Base-by-base conservation (phyloP, 768 basidiomycete species). In the Rhodotorula taiwanensis region DNA sequence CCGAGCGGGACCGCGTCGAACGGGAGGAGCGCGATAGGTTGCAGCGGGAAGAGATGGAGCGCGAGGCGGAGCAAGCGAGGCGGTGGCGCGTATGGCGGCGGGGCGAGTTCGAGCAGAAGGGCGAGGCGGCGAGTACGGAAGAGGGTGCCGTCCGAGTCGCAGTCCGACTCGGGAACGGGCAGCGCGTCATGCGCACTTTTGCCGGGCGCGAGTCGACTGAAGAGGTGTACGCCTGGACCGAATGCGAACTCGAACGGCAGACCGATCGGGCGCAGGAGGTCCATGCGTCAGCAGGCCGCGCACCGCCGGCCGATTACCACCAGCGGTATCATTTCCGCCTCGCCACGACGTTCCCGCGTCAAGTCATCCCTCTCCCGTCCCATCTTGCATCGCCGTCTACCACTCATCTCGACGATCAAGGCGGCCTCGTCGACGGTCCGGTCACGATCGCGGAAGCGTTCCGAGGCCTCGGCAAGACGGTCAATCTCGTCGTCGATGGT, bases 241-340 rank as follows among this genome's bases (percentile, higher is more conserved):
- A 89, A 11, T 76, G 77, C 31, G 75, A 78, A 51, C 66, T 74
- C 27, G 77, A 74, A 23, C 68, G 73, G n/a, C 73, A 79, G 20
- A 81, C 57, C 58, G 71, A 25, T 28, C 41, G 76, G 16, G 42
- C 30, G n/a, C 53, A 42, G 8, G 51, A 34, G 10, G 55, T 15
- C 4, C 30, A n/a, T n/a, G n/a, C n/a, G n/a, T n/a, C n/a, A 50
- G 47, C 14, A 15, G 28, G 10, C 27, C 27, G 28, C 28, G 47
- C 47, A 20, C 20, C 25, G 33, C 42, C 36, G 47, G 49, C 11
- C 41, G 76, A 15, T 31, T 88, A 71, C 57, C 52, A 50, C 20
- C 75, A 72, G 42, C 64, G 84, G 80, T 90, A 86, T 84, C 83
- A 82, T 13, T 92, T 93, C 79, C 80, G 78, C 63, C 77, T 93